Evolutionary conservation across 2,329 filamentous ascomycete genomes (phyloP).

Genomic region (Diaporthe citri): DNA sequence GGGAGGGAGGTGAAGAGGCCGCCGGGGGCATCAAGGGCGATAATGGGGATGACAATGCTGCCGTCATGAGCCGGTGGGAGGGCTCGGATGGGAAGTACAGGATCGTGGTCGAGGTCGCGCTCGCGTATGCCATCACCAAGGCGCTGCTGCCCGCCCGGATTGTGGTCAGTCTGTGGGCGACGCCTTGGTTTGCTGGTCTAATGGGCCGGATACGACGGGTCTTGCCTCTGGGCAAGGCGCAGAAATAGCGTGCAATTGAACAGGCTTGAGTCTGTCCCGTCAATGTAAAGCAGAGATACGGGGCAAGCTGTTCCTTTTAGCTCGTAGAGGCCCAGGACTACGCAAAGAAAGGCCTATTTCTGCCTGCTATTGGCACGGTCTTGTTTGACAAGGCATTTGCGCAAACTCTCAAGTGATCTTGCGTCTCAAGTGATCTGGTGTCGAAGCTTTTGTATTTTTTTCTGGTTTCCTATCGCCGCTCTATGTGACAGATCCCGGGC

Average conservation of each 20-base stretch:
- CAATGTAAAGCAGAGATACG: not conserved
- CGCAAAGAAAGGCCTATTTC: too few species aligned
- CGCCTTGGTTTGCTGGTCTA: slow-evolving; percentile 88
- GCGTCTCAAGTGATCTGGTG: not conserved
- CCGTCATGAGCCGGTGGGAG: slow-evolving; percentile 52
- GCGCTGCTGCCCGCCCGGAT: slow-evolving; percentile 83
- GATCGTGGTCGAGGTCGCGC: slow-evolving; percentile 78
- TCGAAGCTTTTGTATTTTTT: slow-evolving; percentile 41
- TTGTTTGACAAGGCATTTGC: not conserved
- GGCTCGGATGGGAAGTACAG: slow-evolving; percentile 62
- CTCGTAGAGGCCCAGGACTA: not conserved
- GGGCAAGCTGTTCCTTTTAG: too few species aligned
- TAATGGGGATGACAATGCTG: slow-evolving; percentile 42
- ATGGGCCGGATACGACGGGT: slow-evolving; percentile 58
- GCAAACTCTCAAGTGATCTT: not conserved
- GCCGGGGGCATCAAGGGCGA: slow-evolving; percentile 32
- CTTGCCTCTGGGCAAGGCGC: slow-evolving; percentile 29
- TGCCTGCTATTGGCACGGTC: not conserved
- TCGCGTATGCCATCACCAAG: slow-evolving; percentile 93
- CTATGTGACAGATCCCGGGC: slow-evolving; percentile 8
- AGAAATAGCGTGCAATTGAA: slow-evolving; percentile 6
- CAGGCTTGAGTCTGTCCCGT: not conserved
- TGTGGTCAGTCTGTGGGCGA: slow-evolving; percentile 84
- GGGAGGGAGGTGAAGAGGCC: slow-evolving; percentile 43
- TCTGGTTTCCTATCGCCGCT: slow-evolving; percentile 40